Conservation (phyloP, 495 filamentous ascomycete genomes). For the Penicillium cinerascens region DNA sequence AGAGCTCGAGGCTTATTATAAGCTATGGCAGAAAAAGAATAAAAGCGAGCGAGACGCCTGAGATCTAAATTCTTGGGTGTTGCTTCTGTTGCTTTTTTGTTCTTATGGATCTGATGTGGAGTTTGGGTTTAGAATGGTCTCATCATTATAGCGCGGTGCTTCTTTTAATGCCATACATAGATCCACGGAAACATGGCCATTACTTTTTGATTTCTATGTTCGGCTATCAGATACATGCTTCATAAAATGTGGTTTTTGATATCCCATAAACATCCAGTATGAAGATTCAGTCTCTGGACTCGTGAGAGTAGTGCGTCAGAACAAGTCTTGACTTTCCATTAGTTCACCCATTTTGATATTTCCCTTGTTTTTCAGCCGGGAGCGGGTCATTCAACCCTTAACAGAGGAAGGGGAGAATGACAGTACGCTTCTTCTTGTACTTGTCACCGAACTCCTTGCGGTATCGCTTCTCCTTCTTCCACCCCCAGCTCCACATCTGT, state of each 20-base stretch:
- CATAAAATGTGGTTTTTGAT: conserved; percentile 1
- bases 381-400: conserved; percentile 22
- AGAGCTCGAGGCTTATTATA: conserved; percentile 59
- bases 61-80: not conserved
- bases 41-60: conserved; percentile 13
- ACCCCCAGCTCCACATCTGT: conserved; percentile 84
- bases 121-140: not conserved
- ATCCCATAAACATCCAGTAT: not conserved
- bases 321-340: not conserved
- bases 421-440: conserved; percentile 84
- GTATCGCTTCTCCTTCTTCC: conserved; percentile 88
- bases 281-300: not conserved
- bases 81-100: not conserved
- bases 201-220: conserved; percentile 18
- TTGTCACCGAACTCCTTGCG: conserved; percentile 83
- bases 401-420: conserved; percentile 69
- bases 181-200: conserved; percentile 12
- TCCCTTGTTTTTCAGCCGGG: not conserved
- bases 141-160: conserved; percentile 17
- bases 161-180: conserved; percentile 9
- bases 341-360: not conserved
- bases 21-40: conserved; percentile 40
- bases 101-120: conserved; percentile 2
- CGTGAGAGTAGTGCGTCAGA: not conserved
- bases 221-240: conserved; percentile 15